Evolutionary conservation across 495 filamentous ascomycete genomes (phyloP).

Genomic region (Xylona heveae): DNA sequence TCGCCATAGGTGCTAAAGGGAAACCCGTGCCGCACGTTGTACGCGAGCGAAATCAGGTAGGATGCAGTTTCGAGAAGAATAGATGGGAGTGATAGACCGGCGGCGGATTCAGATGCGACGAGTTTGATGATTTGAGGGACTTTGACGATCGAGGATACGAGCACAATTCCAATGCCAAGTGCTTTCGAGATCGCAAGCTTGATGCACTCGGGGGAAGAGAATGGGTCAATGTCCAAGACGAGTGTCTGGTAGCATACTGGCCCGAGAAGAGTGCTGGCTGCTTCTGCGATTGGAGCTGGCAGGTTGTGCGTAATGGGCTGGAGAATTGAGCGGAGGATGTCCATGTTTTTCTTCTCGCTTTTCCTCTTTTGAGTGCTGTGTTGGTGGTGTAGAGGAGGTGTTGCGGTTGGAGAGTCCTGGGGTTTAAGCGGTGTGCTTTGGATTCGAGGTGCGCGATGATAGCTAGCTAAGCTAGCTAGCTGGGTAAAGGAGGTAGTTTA

Average conservation of each 20-base stretch:
- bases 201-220: slow-evolving; percentile 47
- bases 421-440: too few species aligned
- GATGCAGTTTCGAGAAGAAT: slow-evolving; percentile 78
- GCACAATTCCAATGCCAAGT: slow-evolving; percentile 82
- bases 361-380: too few species aligned
- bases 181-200: slow-evolving; percentile 78
- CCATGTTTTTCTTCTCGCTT: too few species aligned
- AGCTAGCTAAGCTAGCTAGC: too few species aligned
- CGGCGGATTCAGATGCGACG: slow-evolving; percentile 50
- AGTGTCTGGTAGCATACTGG: slow-evolving; percentile 64
- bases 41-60: slow-evolving; percentile 70
- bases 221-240: slow-evolving; percentile 56
- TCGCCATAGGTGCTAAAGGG: slow-evolving; percentile 95
- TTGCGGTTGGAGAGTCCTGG: too few species aligned
- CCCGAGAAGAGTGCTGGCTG: slow-evolving; percentile 61
- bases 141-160: slow-evolving; percentile 75
- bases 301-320: slow-evolving; percentile 63
- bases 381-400: too few species aligned
- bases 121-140: slow-evolving; percentile 91
- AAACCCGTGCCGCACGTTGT: slow-evolving; percentile 74
- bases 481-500: too few species aligned
- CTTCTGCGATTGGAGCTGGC: slow-evolving; percentile 52
- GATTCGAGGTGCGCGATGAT: too few species aligned
- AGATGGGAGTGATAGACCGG: slow-evolving; percentile 69
- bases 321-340: slow-evolving; percentile 40